phyloP scores from a whole-genome alignment of 2,329 filamentous ascomycete genomes.

The Sporothrix brasiliensis region DNA sequence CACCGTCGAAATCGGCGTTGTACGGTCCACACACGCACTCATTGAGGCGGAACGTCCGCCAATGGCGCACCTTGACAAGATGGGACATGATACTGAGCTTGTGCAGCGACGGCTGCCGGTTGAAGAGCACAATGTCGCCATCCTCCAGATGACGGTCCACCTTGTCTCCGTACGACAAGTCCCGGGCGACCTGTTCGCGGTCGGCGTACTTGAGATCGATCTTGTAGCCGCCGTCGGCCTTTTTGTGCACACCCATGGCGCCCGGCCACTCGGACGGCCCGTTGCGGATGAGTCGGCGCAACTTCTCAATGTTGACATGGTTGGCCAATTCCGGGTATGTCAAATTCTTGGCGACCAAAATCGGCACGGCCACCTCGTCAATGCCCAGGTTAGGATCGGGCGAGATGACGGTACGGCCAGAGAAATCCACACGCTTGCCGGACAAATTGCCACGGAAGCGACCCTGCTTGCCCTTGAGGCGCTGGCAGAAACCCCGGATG shows the following conservation, averaged over 20 bases:
- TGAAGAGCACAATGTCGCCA: slow-evolving; percentile 94
- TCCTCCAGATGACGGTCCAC: slow-evolving; percentile 96
- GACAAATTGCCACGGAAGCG: slow-evolving; percentile 96
- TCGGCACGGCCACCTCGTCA: slow-evolving; percentile 89
- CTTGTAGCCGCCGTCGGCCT: slow-evolving; percentile 69
- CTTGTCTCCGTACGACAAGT: slow-evolving; percentile 79
- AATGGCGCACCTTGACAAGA: slow-evolving; percentile 87
- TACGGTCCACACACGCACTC: slow-evolving; percentile 98
- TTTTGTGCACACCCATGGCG: slow-evolving; percentile 55
- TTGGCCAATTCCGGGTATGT: slow-evolving; percentile 92
- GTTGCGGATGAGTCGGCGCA: slow-evolving; percentile 72
- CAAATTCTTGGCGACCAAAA: slow-evolving; percentile 91
- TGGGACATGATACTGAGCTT: slow-evolving; percentile 99
- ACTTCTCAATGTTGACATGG: slow-evolving; percentile 80
- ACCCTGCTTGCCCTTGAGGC: slow-evolving; percentile 95
- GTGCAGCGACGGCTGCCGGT: slow-evolving; percentile 94
- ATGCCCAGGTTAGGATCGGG: slow-evolving; percentile 93
- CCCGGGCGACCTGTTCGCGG: slow-evolving; percentile 68
- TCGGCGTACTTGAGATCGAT: slow-evolving; percentile 76
- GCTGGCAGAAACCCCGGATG: slow-evolving; percentile 91
- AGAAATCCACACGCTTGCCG: slow-evolving; percentile 98
- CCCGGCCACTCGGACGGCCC: slow-evolving; percentile 82
- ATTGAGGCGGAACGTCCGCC: slow-evolving; percentile 94
- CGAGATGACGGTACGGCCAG: slow-evolving; percentile 94
- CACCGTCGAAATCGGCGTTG: slow-evolving; percentile 98